phyloP scores from a whole-genome alignment of 2,329 filamentous ascomycete genomes.

The Thielaviopsis musarum region DNA sequence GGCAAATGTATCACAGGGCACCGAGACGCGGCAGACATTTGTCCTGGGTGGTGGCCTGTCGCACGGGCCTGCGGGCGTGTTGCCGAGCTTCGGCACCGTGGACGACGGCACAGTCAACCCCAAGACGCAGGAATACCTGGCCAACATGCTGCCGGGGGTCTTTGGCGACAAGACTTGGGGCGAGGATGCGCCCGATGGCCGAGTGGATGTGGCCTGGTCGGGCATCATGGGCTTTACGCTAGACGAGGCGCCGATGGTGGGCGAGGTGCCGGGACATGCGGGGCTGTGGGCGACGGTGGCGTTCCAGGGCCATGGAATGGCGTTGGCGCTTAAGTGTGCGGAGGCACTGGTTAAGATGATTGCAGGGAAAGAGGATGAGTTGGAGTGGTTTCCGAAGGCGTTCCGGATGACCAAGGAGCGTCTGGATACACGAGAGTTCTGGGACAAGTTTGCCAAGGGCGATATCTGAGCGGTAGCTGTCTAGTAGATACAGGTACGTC shows the following conservation, averaged over 20 bases:
- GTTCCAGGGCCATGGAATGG: slow-evolving; percentile 54
- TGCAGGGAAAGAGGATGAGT: slow-evolving; percentile 18
- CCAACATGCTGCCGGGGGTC: slow-evolving; percentile 26
- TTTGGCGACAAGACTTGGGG: slow-evolving; percentile 34
- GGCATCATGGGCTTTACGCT: slow-evolving; percentile 40
- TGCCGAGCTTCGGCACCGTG: slow-evolving; percentile 35
- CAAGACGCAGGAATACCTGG: slow-evolving; percentile 31
- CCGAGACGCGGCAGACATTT: slow-evolving; percentile 29
- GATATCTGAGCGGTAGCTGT: background rate
- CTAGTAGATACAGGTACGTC: background rate
- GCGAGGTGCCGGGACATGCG: slow-evolving; percentile 26
- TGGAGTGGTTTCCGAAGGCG: slow-evolving; percentile 35
- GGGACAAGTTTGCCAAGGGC: slow-evolving; percentile 5
- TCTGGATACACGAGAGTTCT: slow-evolving; percentile 7
- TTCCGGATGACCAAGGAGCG: slow-evolving; percentile 20
- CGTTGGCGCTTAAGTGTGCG: slow-evolving; percentile 41
- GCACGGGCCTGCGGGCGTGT: slow-evolving; percentile 24
- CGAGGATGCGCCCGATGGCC: slow-evolving; percentile 22
- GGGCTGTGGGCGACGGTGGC: slow-evolving; percentile 39
- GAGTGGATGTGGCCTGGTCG: slow-evolving; percentile 31
- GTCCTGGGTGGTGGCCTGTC: slow-evolving; percentile 44
- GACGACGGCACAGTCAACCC: slow-evolving; percentile 36
- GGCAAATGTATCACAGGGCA: slow-evolving; percentile 14
- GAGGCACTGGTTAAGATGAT: slow-evolving; percentile 41
- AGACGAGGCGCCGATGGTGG: slow-evolving; percentile 36